Conservation (phyloP, 2,329 filamentous ascomycete species). For the Ascochyta viciae-villosae region DNA sequence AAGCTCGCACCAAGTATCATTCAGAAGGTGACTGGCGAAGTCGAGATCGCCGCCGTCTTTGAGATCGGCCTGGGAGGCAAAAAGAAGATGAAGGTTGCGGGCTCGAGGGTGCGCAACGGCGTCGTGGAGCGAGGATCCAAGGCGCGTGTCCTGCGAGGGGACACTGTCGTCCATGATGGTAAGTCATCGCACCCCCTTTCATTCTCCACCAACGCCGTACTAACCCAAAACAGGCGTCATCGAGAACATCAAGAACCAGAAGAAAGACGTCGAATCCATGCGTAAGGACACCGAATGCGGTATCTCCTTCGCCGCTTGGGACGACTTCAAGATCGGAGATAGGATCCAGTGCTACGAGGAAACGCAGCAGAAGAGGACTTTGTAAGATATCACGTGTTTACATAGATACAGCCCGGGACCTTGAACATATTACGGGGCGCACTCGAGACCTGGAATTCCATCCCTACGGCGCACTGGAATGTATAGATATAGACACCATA, state of each 20-base stretch:
- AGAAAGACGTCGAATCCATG: conserved; percentile 90
- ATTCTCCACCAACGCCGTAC: not conserved
- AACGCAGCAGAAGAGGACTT: conserved; percentile 70
- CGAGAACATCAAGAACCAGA: conserved; percentile 84
- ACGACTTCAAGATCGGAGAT: conserved; percentile 80
- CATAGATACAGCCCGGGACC: not conserved
- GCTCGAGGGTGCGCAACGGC: conserved; percentile 87
- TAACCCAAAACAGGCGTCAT: conserved; percentile 68
- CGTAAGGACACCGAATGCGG: conserved; percentile 94
- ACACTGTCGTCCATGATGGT: conserved; percentile 82
- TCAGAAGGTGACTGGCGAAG: conserved; percentile 81
- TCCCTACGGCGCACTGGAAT: not conserved
- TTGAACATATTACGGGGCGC: not conserved
- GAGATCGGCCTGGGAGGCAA: conserved; percentile 79
- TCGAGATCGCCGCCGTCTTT: conserved; percentile 83
- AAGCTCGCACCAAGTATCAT: conserved; percentile 71
- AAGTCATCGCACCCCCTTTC: conserved; percentile 49
- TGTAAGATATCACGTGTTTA: conserved; percentile 39
- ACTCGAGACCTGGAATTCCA: not conserved
- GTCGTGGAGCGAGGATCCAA: conserved; percentile 67
- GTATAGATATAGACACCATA: not conserved
- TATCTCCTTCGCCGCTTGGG: conserved; percentile 81
- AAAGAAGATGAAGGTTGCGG: conserved; percentile 77
- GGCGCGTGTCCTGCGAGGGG: conserved; percentile 75
- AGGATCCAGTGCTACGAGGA: conserved; percentile 88